Evolutionary conservation across 73 alveolate species (phyloP), one percentile per base, ranked within the genome.

Genomic region (Effrenium voratum): DNA sequence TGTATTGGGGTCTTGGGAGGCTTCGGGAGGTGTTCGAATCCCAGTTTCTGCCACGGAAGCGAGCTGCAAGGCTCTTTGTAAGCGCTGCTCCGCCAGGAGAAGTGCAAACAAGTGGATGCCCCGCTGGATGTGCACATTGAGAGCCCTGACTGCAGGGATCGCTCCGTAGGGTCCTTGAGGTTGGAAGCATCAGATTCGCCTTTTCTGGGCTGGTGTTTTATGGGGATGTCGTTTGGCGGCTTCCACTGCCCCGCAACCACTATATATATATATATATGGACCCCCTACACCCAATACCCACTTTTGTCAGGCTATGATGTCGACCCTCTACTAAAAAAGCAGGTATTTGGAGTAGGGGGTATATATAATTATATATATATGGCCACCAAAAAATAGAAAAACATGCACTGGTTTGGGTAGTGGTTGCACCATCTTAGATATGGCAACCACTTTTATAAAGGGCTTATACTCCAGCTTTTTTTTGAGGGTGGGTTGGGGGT

Each of bases 51-150:
- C 63, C 63, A 52, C n/a, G n/a, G 19, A 52, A 73, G 40, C 13
- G 30, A 38, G 8, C 4, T 38, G 84, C 47, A 36, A 73, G 13
- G n/a, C 16, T 2, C 13, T 13, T 3, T 34, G 50, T 8, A 68
- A 4, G 63, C 2, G 1, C 46, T 40, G 79, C 57, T 5, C 95
- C 10, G 72, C 36, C 79, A 90, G 98, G 98, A 92, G 83, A 92
- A 92, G 76, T 92, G 98, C 98, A 92, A 92, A 70, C 70, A 92
- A 15, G n/a, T 75, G n/a, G 81, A 92, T 32, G 91, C 98, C 26
- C 98, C 98, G 13, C 47, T 92, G 50, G 98, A 75, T 46, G 98
- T 76, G 41, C 90, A 92, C 55, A 92, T 92, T 76, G 98, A 92
- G 97, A 36, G 45, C 24, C 86, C 68, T 36, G 43, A 41, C n/a